Percentiles rank a stretch among this genome's conserved stretches.
Evolutionary conservation across 2,329 filamentous ascomycete genomes (phyloP).

Genomic region (Mycogone perniciosa): DNA sequence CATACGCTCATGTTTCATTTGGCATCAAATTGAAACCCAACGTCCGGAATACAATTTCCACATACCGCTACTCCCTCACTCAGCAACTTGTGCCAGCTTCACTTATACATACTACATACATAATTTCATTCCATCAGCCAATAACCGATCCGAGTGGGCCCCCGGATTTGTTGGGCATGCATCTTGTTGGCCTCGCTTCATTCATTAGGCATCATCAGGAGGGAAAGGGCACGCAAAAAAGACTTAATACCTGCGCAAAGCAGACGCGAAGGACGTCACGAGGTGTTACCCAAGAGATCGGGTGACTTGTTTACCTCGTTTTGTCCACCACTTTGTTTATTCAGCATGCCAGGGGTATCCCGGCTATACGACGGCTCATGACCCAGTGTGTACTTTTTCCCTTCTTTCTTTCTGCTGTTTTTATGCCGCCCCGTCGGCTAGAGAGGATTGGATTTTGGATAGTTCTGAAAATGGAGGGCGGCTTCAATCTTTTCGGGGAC

Average conservation of each 20-base stretch:
- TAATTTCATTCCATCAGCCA: not conserved
- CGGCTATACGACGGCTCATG: constrained; percentile 11
- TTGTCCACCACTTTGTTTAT: constrained; percentile 3
- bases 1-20: constrained; percentile 4
- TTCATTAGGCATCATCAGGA: constrained; percentile 8
- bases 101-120: not conserved
- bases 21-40: not conserved
- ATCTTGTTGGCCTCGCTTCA: constrained; percentile 10
- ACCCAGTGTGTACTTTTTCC: constrained; percentile 9
- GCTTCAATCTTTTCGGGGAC: not conserved
- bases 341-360: constrained; percentile 8
- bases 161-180: not conserved
- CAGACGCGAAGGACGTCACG: constrained; percentile 6
- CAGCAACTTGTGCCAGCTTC: not conserved
- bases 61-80: constrained; percentile 5
- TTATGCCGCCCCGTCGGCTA: not conserved
- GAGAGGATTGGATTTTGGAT: constrained; percentile 1
- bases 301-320: constrained; percentile 9
- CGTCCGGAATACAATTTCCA: constrained; percentile 6
- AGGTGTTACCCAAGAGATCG: constrained; percentile 4
- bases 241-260: not conserved
- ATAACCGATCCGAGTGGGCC: not conserved
- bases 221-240: constrained; percentile 3
- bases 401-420: not conserved
- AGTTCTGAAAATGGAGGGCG: constrained; percentile 7